A percentile compares a stretch with the other conserved stretches of the same genome.
These are phyloP conservation scores for Cystobasidiaceae sp. DNA, from an alignment of 1,284 basidiomycete species.

Conservation along the genomic window DNA sequence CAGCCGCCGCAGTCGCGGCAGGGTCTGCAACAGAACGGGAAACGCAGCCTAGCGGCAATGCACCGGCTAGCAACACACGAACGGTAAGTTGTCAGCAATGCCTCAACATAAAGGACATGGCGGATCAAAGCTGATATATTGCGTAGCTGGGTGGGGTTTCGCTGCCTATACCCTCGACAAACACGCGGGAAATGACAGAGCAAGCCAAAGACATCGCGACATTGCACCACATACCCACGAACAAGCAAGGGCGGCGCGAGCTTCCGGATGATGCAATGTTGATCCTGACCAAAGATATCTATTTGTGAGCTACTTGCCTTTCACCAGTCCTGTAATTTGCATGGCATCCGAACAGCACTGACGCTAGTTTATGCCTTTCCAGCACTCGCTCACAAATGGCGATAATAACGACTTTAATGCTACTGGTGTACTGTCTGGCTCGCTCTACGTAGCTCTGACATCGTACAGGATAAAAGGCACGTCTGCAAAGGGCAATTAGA, in stretches of 20 bases:
- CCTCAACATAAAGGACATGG: too few relatives aligned
- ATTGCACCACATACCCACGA: background rate
- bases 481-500: too few relatives aligned
- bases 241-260: background rate
- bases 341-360: background rate
- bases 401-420: background rate
- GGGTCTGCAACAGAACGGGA: background rate
- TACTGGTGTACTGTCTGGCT: conserved; percentile 5
- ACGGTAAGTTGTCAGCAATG: too few relatives aligned
- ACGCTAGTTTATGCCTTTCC: background rate
- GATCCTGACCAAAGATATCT: conserved; percentile 40
- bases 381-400: conserved; percentile 29
- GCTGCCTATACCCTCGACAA: background rate
- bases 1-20: background rate
- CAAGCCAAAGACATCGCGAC: conserved; percentile 1
- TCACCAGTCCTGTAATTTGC: background rate
- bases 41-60: background rate
- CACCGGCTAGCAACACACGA: too few relatives aligned
- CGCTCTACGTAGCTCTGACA: background rate
- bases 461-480: too few relatives aligned
- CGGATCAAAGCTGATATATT: background rate
- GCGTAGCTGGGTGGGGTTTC: background rate
- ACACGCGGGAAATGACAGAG: background rate
- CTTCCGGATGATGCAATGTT: conserved; percentile 40
- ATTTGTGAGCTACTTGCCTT: conserved; percentile 34